Evolutionary conservation across 768 basidiomycete species (phyloP), one percentile per base, ranked within the genome.

Genomic region (Xerocomellus chrysenteron): DNA sequence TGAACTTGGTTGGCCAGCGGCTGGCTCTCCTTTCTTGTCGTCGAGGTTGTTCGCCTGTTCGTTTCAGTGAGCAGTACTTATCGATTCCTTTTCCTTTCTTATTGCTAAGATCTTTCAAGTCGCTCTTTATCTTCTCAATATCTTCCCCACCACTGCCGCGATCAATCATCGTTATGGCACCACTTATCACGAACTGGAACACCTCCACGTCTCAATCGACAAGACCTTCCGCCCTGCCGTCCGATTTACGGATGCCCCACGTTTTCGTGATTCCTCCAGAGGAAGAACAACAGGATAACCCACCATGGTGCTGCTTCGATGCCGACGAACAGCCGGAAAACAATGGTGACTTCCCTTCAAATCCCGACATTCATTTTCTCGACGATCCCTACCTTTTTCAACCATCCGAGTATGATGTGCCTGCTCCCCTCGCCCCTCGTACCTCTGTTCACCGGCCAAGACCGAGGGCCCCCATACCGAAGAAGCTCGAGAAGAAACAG

Each of bases 211-310:
- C 61, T 49, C 70, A 60, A 58, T 60, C 60, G 33, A 60, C 56
- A 35, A 55, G 57, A 36, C 43, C 48, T 17, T 40, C 47, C 11
- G 21, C 47, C 3, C 52, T 35, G 10, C 50, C 57, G 16, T 42
- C 57, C 16, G 47, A 47, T 43, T 45, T 59, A 19, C 70, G 56
- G 9, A 57, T 81, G 72, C 83, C 82, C 24, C 75, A 78, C 53
- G 81, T 85, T 55, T 82, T 81, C 56, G 76, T 85, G 28, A 68
- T 79, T 37, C 83, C 84, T 16, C 84, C 84, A 21, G 82, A 80
- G 63, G 84, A 86, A 68, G 84, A 85, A 47, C 71, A 73, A 19
- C 65, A 52, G 56, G 65, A 78, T 19, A 72, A 70, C n/a, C 79
- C 80, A 7, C 73, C 81, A 21, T 84, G 79, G 77, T 82, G 82